Conservation (phyloP, 768 basidiomycete genomes). For the Phlebiopsis flavidoalba region DNA sequence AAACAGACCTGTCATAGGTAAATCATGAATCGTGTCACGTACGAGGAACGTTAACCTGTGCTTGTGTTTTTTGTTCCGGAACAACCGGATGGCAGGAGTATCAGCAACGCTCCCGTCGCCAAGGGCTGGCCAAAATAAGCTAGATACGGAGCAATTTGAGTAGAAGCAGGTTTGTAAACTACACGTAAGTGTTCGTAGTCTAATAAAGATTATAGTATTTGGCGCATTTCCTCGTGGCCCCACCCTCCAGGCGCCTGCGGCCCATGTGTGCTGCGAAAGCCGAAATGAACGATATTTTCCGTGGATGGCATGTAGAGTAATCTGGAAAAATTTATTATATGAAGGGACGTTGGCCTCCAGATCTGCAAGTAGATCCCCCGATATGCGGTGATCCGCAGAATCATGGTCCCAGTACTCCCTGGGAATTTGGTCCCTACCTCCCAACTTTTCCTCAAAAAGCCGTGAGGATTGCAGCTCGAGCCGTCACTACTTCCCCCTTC, state of each 20-base stretch:
- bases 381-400: conserved; percentile 33
- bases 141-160: conserved; percentile 7
- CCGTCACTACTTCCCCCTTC: conserved; percentile 22
- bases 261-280: conserved; percentile 5
- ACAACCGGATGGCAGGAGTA: neutral
- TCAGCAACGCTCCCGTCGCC: conserved; percentile 2
- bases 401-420: conserved; percentile 14
- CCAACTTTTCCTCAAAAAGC: conserved; percentile 23
- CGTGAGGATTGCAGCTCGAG: conserved; percentile 15
- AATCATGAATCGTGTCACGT: neutral
- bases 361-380: conserved; percentile 16
- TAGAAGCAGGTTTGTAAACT: too few species aligned
- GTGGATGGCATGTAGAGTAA: neutral
- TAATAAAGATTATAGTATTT: conserved; percentile 8
- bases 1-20: neutral
- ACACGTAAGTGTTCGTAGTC: conserved; percentile 6
- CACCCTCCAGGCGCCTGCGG: conserved; percentile 1
- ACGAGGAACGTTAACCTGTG: neutral
- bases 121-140: conserved; percentile 4
- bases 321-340: conserved; percentile 3
- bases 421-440: conserved; percentile 15
- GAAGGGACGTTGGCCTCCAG: conserved; percentile 2
- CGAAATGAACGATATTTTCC: conserved; percentile 6
- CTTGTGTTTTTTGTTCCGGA: neutral
- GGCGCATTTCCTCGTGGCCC: conserved; percentile 9